phyloP scores from a whole-genome alignment of 2,329 filamentous ascomycete species.

The Epichloe coenophiala region DNA sequence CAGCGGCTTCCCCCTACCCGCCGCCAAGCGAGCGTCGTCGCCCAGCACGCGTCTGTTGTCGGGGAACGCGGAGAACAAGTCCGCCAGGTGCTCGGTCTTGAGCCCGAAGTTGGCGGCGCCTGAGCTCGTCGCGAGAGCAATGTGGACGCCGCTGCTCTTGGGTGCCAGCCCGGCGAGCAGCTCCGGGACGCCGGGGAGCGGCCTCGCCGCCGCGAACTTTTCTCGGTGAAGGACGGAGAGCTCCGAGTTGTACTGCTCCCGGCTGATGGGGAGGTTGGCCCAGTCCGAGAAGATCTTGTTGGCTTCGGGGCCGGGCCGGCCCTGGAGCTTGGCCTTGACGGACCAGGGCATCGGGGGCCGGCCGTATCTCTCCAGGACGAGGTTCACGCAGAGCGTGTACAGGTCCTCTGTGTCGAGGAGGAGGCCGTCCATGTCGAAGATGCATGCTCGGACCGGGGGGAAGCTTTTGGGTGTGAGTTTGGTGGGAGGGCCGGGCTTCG shows the following conservation, averaged over 20 bases:
- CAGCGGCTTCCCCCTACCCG: slow-evolving; percentile 84
- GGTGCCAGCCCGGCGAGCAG: slow-evolving; percentile 41
- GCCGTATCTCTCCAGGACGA: slow-evolving; percentile 62
- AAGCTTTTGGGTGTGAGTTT: slow-evolving; percentile 34
- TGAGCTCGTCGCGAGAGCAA: slow-evolving; percentile 78
- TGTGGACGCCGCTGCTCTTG: slow-evolving; percentile 42
- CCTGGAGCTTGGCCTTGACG: slow-evolving; percentile 75
- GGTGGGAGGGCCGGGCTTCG: background rate
- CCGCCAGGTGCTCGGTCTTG: slow-evolving; percentile 53
- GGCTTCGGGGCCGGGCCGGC: slow-evolving; percentile 39
- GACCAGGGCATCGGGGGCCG: slow-evolving; percentile 74
- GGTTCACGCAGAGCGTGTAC: slow-evolving; percentile 75
- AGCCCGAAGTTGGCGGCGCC: slow-evolving; percentile 58
- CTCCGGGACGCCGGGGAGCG: slow-evolving; percentile 63
- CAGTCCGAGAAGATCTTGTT: slow-evolving; percentile 54
- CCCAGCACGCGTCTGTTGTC: slow-evolving; percentile 63
- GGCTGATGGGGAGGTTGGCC: slow-evolving; percentile 69
- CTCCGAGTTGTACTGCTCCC: slow-evolving; percentile 50
- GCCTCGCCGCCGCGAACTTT: slow-evolving; percentile 60
- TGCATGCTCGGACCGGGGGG: slow-evolving; percentile 76
- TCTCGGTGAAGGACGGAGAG: slow-evolving; percentile 51
- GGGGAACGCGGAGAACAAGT: slow-evolving; percentile 54
- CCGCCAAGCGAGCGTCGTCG: slow-evolving; percentile 65
- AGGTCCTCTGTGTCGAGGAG: slow-evolving; percentile 86
- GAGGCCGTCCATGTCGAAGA: slow-evolving; percentile 98